These are phyloP conservation scores for Hypoxylon intermedium DNA, from an alignment of 495 filamentous ascomycete species.

Conservation along the genomic window DNA sequence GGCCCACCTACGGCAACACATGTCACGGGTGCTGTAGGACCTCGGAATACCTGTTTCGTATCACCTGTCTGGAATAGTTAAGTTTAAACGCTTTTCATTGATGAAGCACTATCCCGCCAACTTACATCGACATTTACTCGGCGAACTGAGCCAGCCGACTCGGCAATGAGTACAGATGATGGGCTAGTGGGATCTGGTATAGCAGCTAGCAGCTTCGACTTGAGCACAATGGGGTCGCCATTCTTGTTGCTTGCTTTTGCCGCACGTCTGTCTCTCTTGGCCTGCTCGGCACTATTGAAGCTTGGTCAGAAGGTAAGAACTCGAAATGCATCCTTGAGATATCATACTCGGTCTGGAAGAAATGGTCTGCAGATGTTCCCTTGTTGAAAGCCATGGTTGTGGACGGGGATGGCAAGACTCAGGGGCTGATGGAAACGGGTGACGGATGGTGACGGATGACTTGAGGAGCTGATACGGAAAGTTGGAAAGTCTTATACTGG, in stretches of 20 bases:
- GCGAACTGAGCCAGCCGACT: conserved; percentile 79
- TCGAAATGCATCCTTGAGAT: conserved; percentile 11
- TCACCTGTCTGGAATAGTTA: conserved; percentile 37
- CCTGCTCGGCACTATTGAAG: conserved; percentile 69
- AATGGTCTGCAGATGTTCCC: conserved; percentile 56
- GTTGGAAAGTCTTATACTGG: neutral
- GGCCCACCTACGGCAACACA: conserved; percentile 72
- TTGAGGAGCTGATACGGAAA: neutral
- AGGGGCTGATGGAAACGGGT: conserved; percentile 8
- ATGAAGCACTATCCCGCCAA: conserved; percentile 28
- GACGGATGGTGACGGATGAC: no score
- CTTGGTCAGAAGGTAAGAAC: conserved; percentile 12
- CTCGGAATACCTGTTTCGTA: conserved; percentile 64
- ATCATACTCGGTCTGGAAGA: conserved; percentile 88
- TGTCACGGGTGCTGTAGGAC: conserved; percentile 79
- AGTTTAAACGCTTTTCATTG: neutral
- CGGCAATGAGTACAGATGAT: conserved; percentile 74
- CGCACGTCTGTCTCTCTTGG: conserved; percentile 72
- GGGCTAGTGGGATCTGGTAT: conserved; percentile 68
- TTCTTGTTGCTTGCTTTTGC: conserved; percentile 81
- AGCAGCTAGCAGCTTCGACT: conserved; percentile 85
- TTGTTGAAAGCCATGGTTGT: conserved; percentile 31
- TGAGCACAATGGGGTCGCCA: conserved; percentile 79
- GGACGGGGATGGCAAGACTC: neutral
- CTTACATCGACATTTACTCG: conserved; percentile 78